Conservation (phyloP, 306 rosid genomes). For the Lathyrus tuberosus region DNA sequence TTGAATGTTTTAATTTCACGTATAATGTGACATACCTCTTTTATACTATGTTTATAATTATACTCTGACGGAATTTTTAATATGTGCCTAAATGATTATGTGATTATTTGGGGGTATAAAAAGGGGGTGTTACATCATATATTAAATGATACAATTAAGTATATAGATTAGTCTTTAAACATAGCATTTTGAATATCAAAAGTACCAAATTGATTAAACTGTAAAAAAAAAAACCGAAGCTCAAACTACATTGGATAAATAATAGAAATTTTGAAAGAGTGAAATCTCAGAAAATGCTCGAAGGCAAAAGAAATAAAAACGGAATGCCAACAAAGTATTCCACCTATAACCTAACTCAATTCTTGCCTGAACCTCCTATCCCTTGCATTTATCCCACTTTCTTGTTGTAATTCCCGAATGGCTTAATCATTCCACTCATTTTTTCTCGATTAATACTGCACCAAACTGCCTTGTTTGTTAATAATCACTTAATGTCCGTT, state of each 20-base stretch:
- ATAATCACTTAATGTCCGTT: background rate
- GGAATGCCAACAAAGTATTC: background rate
- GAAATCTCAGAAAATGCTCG: constrained; percentile 24
- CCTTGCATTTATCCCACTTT: constrained; percentile 14
- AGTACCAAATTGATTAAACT: constrained; percentile 14
- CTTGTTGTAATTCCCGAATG: background rate
- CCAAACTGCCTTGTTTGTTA: constrained; percentile 11
- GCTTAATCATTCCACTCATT: background rate
- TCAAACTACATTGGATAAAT: background rate
- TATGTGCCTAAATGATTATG: too few relatives aligned
- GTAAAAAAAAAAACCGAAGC: constrained; percentile 9
- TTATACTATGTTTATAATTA: too few relatives aligned
- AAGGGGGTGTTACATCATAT: too few relatives aligned
- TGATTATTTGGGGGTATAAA: too few relatives aligned
- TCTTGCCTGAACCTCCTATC: constrained; percentile 17
- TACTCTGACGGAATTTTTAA: too few relatives aligned
- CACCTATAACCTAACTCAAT: background rate
- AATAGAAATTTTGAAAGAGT: constrained; percentile 10
- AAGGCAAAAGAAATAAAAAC: constrained; percentile 3
- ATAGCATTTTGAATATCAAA: constrained; percentile 23
- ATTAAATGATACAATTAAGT: constrained; percentile 18
- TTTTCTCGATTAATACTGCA: background rate
- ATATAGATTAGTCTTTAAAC: constrained; percentile 16
- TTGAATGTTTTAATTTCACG: too few relatives aligned
- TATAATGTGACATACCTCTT: too few relatives aligned